Evolutionary conservation across 2,329 filamentous ascomycete genomes (phyloP).

Genomic region (Sporothrix mexicana): DNA sequence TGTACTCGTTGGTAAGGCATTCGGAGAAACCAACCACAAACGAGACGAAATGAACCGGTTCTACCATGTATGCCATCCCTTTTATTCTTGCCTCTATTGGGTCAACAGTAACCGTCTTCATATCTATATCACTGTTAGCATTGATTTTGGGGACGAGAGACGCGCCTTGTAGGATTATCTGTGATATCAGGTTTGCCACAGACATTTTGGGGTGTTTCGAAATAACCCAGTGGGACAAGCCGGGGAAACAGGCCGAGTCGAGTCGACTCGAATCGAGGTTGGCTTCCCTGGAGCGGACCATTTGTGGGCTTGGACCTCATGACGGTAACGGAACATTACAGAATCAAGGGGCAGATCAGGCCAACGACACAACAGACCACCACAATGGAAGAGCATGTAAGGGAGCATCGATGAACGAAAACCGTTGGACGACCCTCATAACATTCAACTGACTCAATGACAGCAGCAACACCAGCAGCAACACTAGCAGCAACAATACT

Average conservation of each 20-base stretch:
- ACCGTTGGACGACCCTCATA: neutral
- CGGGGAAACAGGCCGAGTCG: neutral
- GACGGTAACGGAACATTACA: neutral
- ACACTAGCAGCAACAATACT: slow-evolving; percentile 7
- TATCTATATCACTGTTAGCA: neutral
- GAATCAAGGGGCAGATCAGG: neutral
- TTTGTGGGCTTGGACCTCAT: neutral
- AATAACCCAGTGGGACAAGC: neutral
- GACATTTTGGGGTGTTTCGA: neutral
- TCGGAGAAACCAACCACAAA: neutral
- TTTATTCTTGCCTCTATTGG: neutral
- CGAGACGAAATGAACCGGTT: neutral
- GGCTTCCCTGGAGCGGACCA: neutral
- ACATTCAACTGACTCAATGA: neutral
- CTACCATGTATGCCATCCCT: neutral
- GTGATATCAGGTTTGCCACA: neutral
- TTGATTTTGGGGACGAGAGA: too few relatives aligned
- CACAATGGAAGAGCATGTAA: neutral
- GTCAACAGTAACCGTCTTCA: neutral
- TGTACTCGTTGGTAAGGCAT: neutral
- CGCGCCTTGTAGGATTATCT: neutral
- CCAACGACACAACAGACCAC: neutral
- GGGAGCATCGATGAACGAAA: neutral
- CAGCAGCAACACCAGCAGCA: neutral
- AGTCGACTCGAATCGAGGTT: neutral